Percentiles rank a stretch among this genome's conserved stretches.
phyloP scores from a whole-genome alignment of 208 protist genomes.

The Leishmania aethiopica region DNA sequence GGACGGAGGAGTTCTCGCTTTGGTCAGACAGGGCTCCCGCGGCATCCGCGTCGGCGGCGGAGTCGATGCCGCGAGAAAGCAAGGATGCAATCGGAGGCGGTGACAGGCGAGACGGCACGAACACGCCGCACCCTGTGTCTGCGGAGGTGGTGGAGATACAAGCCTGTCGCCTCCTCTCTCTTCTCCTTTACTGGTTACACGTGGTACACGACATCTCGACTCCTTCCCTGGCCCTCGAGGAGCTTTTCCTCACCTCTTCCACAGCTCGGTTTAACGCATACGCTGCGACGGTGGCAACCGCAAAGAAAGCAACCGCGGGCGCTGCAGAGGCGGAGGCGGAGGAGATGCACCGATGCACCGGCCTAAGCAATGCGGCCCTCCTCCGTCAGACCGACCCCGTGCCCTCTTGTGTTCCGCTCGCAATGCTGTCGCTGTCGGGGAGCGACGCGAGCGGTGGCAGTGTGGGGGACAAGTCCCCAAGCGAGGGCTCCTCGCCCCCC shows the following conservation, averaged over 20 bases:
- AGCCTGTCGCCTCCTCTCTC: slow-evolving; percentile 27
- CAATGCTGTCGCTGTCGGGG: slow-evolving; percentile 5
- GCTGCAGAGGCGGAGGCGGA: not conserved
- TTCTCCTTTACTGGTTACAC: slow-evolving; percentile 34
- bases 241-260: slow-evolving; percentile 27
- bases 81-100: not conserved
- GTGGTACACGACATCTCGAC: slow-evolving; percentile 8
- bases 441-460: not conserved
- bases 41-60: not conserved
- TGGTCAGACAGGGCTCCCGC: not conserved
- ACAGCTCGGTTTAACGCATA: not conserved
- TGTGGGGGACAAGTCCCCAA: not conserved
- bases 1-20: not conserved
- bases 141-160: slow-evolving; percentile 21
- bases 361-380: slow-evolving; percentile 25
- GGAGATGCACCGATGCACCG: slow-evolving; percentile 26
- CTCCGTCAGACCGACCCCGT: slow-evolving; percentile 9
- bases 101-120: not conserved
- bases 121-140: not conserved
- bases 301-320: not conserved
- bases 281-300: not conserved
- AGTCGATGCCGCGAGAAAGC: not conserved
- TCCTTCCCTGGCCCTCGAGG: slow-evolving; percentile 10
- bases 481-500: not conserved
- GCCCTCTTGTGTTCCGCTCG: not conserved